phyloP scores from a whole-genome alignment of 116 monocot species.

The Phalaenopsis hybrid region DNA sequence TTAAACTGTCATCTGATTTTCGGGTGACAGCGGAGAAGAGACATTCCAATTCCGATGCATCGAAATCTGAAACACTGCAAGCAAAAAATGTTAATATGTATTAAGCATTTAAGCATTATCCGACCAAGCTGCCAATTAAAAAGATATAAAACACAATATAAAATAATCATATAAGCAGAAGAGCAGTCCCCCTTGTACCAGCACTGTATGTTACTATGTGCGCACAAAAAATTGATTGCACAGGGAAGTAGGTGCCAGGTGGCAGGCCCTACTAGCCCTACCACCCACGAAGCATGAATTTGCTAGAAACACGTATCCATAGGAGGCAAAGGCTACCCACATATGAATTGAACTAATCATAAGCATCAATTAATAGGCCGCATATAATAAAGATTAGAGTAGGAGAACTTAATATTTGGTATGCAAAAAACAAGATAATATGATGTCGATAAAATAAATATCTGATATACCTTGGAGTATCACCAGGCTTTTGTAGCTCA shows the following conservation, averaged over 20 bases:
- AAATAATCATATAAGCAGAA: not conserved
- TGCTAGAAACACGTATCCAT: not conserved
- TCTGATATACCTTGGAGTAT: slow-evolving; percentile 29
- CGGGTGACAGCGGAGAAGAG: slow-evolving; percentile 51
- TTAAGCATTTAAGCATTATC: not conserved
- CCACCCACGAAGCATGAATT: not conserved
- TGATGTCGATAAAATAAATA: not conserved
- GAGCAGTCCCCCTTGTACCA: not conserved
- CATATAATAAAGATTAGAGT: not conserved
- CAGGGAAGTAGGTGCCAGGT: not conserved
- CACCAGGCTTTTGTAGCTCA: slow-evolving; percentile 47
- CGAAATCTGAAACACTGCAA: slow-evolving; percentile 56
- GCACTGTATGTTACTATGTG: not conserved
- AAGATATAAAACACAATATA: not conserved
- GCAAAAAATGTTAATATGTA: not conserved
- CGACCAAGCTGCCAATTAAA: not conserved
- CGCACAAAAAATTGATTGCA: not conserved
- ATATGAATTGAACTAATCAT: not conserved
- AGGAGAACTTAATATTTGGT: not conserved
- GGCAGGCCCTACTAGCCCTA: not conserved
- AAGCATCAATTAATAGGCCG: slow-evolving; percentile 1
- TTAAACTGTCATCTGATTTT: slow-evolving; percentile 30
- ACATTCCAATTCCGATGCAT: slow-evolving; percentile 52
- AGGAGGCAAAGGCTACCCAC: not conserved
- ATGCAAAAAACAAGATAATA: not conserved